Base-by-base conservation (phyloP, 1,284 basidiomycete species). In the Somion occarium region DNA sequence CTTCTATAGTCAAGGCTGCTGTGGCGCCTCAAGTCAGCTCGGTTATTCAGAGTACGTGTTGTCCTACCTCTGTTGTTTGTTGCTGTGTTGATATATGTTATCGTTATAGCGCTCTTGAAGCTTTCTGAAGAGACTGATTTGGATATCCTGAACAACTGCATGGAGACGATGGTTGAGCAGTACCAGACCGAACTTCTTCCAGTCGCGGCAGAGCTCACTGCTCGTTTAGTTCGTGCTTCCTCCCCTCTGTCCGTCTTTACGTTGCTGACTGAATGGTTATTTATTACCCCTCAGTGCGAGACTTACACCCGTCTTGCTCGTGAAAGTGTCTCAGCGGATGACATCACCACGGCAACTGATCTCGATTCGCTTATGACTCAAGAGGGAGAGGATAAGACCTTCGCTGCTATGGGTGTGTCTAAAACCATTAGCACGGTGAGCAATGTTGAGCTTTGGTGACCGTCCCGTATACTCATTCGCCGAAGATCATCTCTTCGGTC, bases 81-180 rank as follows among this genome's bases (percentile, higher is more conserved):
- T 41, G 22, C 15, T 2, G 15, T 20, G 11, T 5, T 34, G 4
- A 23, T 11, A 38, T 38, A 39, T 41, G 38, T 27, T 43, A 26
- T 38, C 24, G 22, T 42, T 38, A 7, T 45, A 87, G 91, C 91
- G 64, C 73, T 95, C 22, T 77, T 95, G 57, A 92, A 92, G 67
- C 75, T 96, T 37, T 85, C 88, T 5, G 90, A 94, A 64, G 91
- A 94, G 68, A 92, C 91, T 30, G 93, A 96, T 64, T 72, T 96
- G 30, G 93, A 96, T 65, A 79, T 91, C 43, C 73, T 96, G 46
- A 93, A 91, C 60, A 75, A 72, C 61, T 83, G 82, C 62, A 93
- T 92, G 82, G 87, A 91, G 61, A 81, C 83, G 26, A 85, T 96
- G 77, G 93, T 96, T 5, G 84, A 91, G 59, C 79, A 82, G 43